Conservation (phyloP, 345 rosid genomes). For the Erysimum cheiranthoides region DNA sequence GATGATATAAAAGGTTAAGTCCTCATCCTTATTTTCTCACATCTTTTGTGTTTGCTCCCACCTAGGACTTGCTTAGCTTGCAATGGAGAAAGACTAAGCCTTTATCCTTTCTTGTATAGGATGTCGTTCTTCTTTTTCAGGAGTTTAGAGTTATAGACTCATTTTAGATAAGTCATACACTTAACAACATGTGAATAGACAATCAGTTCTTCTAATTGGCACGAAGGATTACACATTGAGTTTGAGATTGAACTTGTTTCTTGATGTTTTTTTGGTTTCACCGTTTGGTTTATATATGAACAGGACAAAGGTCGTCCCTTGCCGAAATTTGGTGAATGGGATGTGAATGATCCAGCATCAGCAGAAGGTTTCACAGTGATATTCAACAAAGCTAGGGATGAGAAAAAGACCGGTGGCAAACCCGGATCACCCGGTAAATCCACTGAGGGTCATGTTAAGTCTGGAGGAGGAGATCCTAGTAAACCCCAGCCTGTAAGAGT, state of each 20-base stretch:
- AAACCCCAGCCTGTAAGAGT: conserved; percentile 82
- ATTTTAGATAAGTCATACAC: neutral
- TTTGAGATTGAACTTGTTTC: conserved; percentile 6
- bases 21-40: neutral
- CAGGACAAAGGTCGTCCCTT: conserved; percentile 88
- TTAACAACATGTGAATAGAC: conserved; percentile 3
- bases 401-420: conserved; percentile 85
- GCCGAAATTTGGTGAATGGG: conserved; percentile 99
- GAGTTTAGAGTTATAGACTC: neutral
- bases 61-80: conserved; percentile 21
- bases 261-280: conserved; percentile 12
- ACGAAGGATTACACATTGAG: conserved; percentile 16
- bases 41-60: conserved; percentile 16
- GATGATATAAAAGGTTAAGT: neutral
- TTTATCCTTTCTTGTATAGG: neutral
- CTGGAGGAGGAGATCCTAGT: conserved; percentile 62
- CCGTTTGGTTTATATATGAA: conserved; percentile 5
- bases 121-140: neutral
- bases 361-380: conserved; percentile 97
- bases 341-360: conserved; percentile 97
- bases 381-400: conserved; percentile 95
- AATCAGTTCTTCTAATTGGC: neutral
- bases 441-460: conserved; percentile 56
- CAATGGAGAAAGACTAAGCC: neutral
- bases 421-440: conserved; percentile 71